Base-by-base conservation (phyloP, 495 filamentous ascomycete species). In the Corynascus novoguineensis region DNA sequence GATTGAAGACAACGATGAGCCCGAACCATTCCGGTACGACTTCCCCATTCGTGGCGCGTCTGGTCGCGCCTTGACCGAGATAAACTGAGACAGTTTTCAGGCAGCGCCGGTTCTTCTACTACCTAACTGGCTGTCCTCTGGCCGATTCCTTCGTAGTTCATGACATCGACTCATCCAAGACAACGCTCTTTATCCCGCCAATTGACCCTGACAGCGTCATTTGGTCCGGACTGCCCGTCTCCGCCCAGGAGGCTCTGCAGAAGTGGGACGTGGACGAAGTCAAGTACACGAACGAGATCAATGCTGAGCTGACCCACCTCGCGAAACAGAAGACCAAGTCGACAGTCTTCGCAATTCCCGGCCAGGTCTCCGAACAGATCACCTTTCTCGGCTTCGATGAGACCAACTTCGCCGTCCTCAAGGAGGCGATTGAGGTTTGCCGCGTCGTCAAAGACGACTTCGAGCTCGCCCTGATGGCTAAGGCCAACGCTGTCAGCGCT, bases 101-200 rank as follows among this genome's bases (percentile, higher is more conserved):
- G 60, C 95, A 99, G 73, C 87, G 92, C 63, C 86, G 95, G 50
- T 85, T 82, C 64, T 97, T 99, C 77, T 96, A 87, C 82, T 97
- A 99, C 73, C 78, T 99, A 25, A 89, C 89, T 15, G 95, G 95
- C 62, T 95, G 89, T 69, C 73, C 83, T 28, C 77, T 92, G 22
- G 83, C 90, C 48, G 92, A 97, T 71, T 87, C 85, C 64, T 86
- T 83, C 69, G 78, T 92, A 50, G 81, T 87, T 52, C 95, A 97
- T 77, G 83, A 93, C 61, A 83, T 95, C 46, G 73, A 77, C 44
- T 77, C 78, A 21, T 76, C 81, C 59, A 81, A 84, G 62, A 80
- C 90, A 22, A 97, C 89, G 9, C 85, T 97, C 50, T 99, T 89
- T 75, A 93, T 99, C 59, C 92, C 95, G 5, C 87, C 90, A 2